A percentile compares a stretch with the other conserved stretches of the same genome.
These are phyloP conservation scores for Lentinus tigrinus DNA, from an alignment of 768 basidiomycete genomes.

Conservation along the genomic window DNA sequence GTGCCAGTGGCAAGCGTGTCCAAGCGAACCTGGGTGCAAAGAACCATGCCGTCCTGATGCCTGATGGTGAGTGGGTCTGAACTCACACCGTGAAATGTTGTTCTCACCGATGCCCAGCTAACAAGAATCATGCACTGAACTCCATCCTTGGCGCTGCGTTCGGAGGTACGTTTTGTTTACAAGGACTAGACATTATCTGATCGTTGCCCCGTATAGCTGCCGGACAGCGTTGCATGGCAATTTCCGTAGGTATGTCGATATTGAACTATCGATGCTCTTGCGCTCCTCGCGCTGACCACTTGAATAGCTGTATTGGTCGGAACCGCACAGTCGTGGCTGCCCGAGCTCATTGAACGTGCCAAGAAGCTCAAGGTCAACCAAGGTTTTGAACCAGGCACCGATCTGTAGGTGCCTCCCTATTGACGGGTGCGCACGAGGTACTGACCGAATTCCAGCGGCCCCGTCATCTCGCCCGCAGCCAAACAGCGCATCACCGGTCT, in stretches of 20 bases:
- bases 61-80: slow-evolving; percentile 63
- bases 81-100: neutral
- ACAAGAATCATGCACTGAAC: slow-evolving; percentile 89
- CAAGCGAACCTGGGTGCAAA: slow-evolving; percentile 94
- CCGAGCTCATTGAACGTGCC: slow-evolving; percentile 82
- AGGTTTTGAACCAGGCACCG: slow-evolving; percentile 85
- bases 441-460: slow-evolving; percentile 47
- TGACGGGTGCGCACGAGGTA: neutral
- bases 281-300: neutral
- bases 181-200: neutral
- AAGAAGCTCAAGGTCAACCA: slow-evolving; percentile 79
- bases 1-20: slow-evolving; percentile 85
- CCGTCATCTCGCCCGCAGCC: slow-evolving; percentile 79
- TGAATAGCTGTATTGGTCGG: slow-evolving; percentile 77
- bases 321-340: slow-evolving; percentile 74
- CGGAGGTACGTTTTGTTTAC: slow-evolving; percentile 59
- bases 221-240: slow-evolving; percentile 96
- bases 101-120: slow-evolving; percentile 49
- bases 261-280: neutral
- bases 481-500: slow-evolving; percentile 74
- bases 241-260: slow-evolving; percentile 72
- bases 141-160: slow-evolving; percentile 93
- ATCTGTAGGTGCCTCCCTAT: slow-evolving; percentile 57
- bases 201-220: slow-evolving; percentile 55
- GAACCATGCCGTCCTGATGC: slow-evolving; percentile 92